Percentiles rank a stretch among this genome's conserved stretches.
phyloP scores from a whole-genome alignment of 2,329 filamentous ascomycete species.

The Neonectria sp. region DNA sequence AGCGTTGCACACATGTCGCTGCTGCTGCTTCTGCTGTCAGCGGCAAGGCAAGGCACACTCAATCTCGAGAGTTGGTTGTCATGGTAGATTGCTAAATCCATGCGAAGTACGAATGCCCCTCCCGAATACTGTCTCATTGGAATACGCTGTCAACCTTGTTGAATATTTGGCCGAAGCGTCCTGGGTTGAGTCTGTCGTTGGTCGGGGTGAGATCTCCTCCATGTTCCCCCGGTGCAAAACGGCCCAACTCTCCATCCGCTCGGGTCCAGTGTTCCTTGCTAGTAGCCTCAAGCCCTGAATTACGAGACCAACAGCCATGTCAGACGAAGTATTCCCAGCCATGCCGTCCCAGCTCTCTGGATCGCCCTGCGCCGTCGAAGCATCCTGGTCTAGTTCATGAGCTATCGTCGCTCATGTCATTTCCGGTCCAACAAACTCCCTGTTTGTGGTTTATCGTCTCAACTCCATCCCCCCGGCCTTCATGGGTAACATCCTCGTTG shows the following conservation, averaged over 20 bases:
- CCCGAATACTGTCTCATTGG: neutral
- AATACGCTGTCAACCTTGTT: neutral
- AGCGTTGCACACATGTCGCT: conserved; percentile 15
- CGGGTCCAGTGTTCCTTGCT: conserved; percentile 30
- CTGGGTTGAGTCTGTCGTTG: neutral
- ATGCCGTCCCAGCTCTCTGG: conserved; percentile 20
- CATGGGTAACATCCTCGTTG: conserved; percentile 15
- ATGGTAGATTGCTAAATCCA: neutral
- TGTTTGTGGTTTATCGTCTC: neutral
- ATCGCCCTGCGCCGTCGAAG: conserved; percentile 16
- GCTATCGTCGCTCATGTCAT: conserved; percentile 11
- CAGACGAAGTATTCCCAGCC: conserved; percentile 14
- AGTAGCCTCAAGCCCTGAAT: conserved; percentile 4
- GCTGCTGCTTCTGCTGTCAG: neutral
- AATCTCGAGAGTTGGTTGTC: neutral
- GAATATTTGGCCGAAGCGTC: conserved; percentile 6
- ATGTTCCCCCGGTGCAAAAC: conserved; percentile 22
- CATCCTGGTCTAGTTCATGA: conserved; percentile 20
- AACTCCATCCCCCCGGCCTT: conserved; percentile 7
- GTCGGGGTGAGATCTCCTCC: conserved; percentile 2
- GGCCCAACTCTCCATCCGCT: conserved; percentile 21
- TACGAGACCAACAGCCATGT: conserved; percentile 17
- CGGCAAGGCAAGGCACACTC: conserved; percentile 1
- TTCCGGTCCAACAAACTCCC: conserved; percentile 20
- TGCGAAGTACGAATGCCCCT: neutral